Evolutionary conservation across 805 yeast species (phyloP).

Genomic region (Zygoascus biomembranicola): DNA sequence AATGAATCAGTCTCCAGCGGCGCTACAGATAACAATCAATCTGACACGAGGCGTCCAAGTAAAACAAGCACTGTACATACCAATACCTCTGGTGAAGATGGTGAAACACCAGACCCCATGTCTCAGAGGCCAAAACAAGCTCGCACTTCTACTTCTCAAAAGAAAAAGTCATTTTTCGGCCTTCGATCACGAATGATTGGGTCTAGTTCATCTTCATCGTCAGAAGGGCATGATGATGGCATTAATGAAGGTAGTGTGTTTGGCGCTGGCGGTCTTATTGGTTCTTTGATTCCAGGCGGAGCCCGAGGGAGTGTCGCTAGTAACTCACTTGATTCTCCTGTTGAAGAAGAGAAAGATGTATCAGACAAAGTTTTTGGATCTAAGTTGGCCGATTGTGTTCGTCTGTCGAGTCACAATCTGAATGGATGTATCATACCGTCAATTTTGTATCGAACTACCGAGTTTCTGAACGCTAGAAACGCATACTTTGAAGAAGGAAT

Average conservation of each 20-base stretch:
- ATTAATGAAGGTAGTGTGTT: not conserved
- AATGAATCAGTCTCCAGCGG: not conserved
- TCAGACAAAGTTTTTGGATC: conserved; percentile 47
- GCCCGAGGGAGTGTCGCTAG: not conserved
- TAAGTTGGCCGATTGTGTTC: conserved; percentile 44
- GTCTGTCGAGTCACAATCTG: conserved; percentile 41
- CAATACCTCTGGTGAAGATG: not conserved
- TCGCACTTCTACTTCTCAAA: not conserved
- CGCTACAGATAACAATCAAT: not conserved
- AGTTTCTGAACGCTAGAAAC: conserved; percentile 51
- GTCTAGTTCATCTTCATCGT: not conserved
- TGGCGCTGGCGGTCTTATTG: not conserved
- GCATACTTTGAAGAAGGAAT: conserved; percentile 87
- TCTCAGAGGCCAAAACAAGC: not conserved
- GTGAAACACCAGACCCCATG: not conserved
- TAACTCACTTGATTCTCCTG: not conserved
- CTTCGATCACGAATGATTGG: not conserved
- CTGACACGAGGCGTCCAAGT: not conserved
- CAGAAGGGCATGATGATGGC: not conserved
- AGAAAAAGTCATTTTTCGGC: not conserved
- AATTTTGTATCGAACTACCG: conserved; percentile 66
- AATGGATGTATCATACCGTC: conserved; percentile 55
- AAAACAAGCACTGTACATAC: not conserved
- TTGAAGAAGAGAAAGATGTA: not conserved
- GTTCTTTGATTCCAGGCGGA: not conserved